Base-by-base conservation (phyloP, 2,329 filamentous ascomycete genomes). In the Fusarium keratoplasticum region DNA sequence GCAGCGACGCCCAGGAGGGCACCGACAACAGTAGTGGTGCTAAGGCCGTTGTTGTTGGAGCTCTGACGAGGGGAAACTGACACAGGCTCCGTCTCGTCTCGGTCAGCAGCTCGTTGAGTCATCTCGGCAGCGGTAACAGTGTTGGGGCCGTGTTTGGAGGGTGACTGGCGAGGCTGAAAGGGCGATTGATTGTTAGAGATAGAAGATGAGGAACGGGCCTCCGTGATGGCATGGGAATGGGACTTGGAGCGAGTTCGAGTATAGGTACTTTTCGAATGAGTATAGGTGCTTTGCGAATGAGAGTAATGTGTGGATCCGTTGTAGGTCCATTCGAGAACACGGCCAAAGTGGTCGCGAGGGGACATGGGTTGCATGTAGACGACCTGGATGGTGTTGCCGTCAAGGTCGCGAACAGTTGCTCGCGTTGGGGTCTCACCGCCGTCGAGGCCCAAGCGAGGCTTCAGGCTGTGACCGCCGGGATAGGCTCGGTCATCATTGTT, bases 301-400 rank as follows among this genome's bases (percentile, higher is more conserved):
- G 62, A 62, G 14, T 67, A 60, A 57, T 68, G 68, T 31, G 74
- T 71, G 60, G 83, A 82, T 54, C 85, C 81, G 79, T 87, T 84
- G 73, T 86, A 84, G 65, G 86, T 86, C 87, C 87, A 89, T 69
- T 85, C 80, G 31, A 89, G 78, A 65, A 88, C 85, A 52, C 84
- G 86, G 70, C 80, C 83, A 62, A 81, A 82, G 71, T 87, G 76
- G 60, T 85, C 83, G 54, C 73, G 71, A 42, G 74, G 64, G 42
- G 71, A 69, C n/a, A 66, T 66, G 67, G 73, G 74, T 36, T 81
- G 81, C 44, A 77, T 74, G 42, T 91, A 93, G 59, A 95, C 90
- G 33, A 94, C 93, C 80, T 96, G 94, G 80, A 97, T 91, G 76
- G 89, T 93, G 84, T 97, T 97, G 60, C 94, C 94, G 84, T 97